phyloP scores from a whole-genome alignment of 2,329 filamentous ascomycete species.

The Aspergillus cejpii region DNA sequence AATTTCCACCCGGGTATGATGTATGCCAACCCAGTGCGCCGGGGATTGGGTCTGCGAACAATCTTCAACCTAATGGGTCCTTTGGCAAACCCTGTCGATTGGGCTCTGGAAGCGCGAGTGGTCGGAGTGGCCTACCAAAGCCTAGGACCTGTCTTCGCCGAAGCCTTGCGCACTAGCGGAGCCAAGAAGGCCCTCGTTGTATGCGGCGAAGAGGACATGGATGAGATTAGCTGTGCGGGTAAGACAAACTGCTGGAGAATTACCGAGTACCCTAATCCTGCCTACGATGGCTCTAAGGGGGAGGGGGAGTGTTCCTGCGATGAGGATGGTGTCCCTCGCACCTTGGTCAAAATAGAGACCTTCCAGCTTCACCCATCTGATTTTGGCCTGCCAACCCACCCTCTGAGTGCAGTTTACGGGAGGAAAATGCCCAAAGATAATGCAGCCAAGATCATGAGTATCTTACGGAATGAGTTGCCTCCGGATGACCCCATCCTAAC shows the following conservation, averaged over 20 bases:
- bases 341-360: slow-evolving; percentile 57
- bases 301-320: slow-evolving; percentile 42
- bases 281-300: slow-evolving; percentile 36
- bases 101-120: slow-evolving; percentile 76
- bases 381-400: slow-evolving; percentile 72
- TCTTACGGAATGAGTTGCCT: slow-evolving; percentile 66
- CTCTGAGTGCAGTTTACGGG: slow-evolving; percentile 69
- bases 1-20: slow-evolving; percentile 95
- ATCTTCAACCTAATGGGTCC: slow-evolving; percentile 97
- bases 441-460: slow-evolving; percentile 69
- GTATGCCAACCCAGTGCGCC: slow-evolving; percentile 76
- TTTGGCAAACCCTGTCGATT: slow-evolving; percentile 82
- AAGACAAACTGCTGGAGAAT: slow-evolving; percentile 84
- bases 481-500: slow-evolving; percentile 78
- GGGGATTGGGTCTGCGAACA: slow-evolving; percentile 84
- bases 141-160: slow-evolving; percentile 81
- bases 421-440: slow-evolving; percentile 84
- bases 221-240: slow-evolving; percentile 90
- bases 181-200: slow-evolving; percentile 80
- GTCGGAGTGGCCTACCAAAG: slow-evolving; percentile 87
- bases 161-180: slow-evolving; percentile 70
- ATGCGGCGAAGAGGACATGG: slow-evolving; percentile 88
- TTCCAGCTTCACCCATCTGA: slow-evolving; percentile 77
- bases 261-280: slow-evolving; percentile 45
- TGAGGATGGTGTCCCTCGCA: slow-evolving; percentile 37